Base-by-base conservation (phyloP, 352 stramenopile genomes). In the Phytophthora parvispora region DNA sequence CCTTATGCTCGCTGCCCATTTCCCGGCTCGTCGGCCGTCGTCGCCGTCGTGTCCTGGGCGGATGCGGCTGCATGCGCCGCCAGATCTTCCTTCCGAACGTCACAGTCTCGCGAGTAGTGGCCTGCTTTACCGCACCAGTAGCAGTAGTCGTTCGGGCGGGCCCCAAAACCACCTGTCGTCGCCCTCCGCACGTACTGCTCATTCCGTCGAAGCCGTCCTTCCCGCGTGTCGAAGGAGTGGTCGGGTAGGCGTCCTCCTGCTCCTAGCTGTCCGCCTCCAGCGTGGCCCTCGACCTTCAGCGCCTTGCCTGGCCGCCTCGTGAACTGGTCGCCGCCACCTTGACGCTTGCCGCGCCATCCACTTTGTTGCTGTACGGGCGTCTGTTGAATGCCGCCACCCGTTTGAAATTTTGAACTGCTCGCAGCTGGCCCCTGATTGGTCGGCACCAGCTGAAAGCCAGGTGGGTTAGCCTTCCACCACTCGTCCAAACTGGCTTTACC, bases 381-480 rank as follows among this genome's bases (percentile, higher is more conserved):
- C n/a, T n/a, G n/a, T n/a, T n/a, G n/a, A n/a, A n/a, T n/a, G n/a
- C 22, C 38, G 28, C 49, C 28, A 16, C 16, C 9, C 29, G 27
- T 36, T 57, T 36, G 50, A 45, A 16, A 5, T 27, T 42, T 42
- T 29, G 18, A 45, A 45, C 50, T 25, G 22, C 27, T 42, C 13
- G 34, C 12, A 47, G 38, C 38, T 45, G 20, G 4, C 38, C 18
- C 27, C 50, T 18, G 18, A 24, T 10, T 6, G n/a, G n/a, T n/a
- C n/a, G 50, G 29, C 4, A 57, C 50, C 28, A 57, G 31, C n/a
- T 43, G 6, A 10, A 20, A 57, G 3, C 28, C 15, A 0, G 29
- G 50, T 6, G 50, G 50, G 8, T 45, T 57, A 7, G 29, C 50
- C 28, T 57, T 57, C 29, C 31, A 57, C 50, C 50, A 57, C 6